These are phyloP conservation scores for Hylodesmum podocarpum DNA, from an alignment of 306 rosid genomes.

Conservation along the genomic window DNA sequence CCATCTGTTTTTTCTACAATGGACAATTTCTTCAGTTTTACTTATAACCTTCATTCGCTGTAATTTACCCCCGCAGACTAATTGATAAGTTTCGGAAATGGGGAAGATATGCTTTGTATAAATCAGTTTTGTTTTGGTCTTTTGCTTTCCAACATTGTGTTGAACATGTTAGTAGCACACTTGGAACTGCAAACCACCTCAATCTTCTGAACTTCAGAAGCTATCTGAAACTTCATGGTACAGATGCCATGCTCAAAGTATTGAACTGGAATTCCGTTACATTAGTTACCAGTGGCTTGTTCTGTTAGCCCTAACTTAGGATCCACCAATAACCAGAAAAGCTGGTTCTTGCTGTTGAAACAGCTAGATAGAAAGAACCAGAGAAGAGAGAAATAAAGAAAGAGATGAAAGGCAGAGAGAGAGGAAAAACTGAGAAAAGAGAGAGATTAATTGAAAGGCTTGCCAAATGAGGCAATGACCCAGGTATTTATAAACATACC, in stretches of 20 bases:
- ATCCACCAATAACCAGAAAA: too few species aligned
- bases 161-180: background rate
- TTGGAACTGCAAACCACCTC: background rate
- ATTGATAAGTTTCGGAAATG: slow-evolving; percentile 13
- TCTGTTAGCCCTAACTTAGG: too few species aligned
- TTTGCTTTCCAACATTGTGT: background rate
- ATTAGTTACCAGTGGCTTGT: slow-evolving; percentile 14
- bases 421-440: too few species aligned
- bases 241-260: background rate
- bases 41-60: slow-evolving; percentile 1
- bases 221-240: slow-evolving; percentile 5
- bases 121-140: slow-evolving; percentile 2
- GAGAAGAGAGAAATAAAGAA: too few species aligned
- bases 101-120: background rate
- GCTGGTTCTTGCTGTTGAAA: too few species aligned
- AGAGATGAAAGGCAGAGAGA: too few species aligned
- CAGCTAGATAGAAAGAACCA: too few species aligned
- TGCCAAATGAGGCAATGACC: too few species aligned
- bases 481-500: too few species aligned
- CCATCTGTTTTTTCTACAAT: slow-evolving; percentile 18
- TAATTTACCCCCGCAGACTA: background rate
- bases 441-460: too few species aligned
- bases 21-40: background rate
- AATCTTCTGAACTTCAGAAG: slow-evolving; percentile 1
- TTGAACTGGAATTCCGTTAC: slow-evolving; percentile 12